Base-by-base conservation (phyloP, 129 eudicot genomes). In the Rutidosis leptorrhynchoides region DNA sequence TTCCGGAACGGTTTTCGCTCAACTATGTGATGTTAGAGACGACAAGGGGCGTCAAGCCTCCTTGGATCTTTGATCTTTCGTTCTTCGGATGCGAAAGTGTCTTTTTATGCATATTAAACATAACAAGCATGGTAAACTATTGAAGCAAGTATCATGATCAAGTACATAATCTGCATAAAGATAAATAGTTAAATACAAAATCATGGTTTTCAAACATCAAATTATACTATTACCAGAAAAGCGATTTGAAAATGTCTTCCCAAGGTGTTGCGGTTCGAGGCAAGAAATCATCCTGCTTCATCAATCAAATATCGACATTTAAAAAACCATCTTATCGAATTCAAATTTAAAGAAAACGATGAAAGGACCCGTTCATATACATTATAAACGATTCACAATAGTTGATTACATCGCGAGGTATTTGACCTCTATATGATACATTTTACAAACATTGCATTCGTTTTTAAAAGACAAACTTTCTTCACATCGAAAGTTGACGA, bases 191-290 rank as follows among this genome's bases (percentile, higher is more conserved):
- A 65, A 26, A 26, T 2, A 24, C 5, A 8, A 65, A 45, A 9
- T 27, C 23, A 24, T 55, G 28, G 12, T 55, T 24, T 57, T 57
- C 2, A 60, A 3, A 1, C 10, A 68, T 71, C 19, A 33, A 33
- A 53, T 32, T 14, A 6, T 56, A 23, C 25, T 30, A 22, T 79
- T 83, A 93, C 98, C 98, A 93, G 81, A 93, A 89, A 54, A 93
- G 74, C 8, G 98, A 93, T 87, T 88, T 93, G 80, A 93, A 93
- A 60, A 93, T 89, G 74, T 93, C 98, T 79, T 93, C 98, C 85
- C 88, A 73, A 16, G 98, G 98, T 20, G 98, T 93, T 54, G 98
- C 98, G 74, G 98, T 93, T 45, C 98, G 82, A 25, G 98, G 98
- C 83, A 93, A 84, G 80, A 93, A 93, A 80, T 93, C 98, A 74